Conservation (phyloP, 495 filamentous ascomycete species). For the Venustampulla echinocandica region DNA sequence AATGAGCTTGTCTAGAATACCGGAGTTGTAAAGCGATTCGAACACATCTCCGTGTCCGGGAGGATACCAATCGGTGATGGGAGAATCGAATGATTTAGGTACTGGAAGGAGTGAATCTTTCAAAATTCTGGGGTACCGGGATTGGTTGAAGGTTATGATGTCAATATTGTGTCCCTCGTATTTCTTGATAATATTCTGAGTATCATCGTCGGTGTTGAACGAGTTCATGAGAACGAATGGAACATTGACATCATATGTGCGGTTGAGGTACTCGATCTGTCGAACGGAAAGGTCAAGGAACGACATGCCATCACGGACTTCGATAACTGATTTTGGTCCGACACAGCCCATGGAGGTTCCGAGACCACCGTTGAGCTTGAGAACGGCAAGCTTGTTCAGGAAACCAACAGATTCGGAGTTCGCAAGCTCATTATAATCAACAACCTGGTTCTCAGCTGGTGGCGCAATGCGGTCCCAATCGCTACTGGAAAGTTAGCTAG, state of each 20-base stretch:
- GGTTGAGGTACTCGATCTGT: conserved; percentile 98
- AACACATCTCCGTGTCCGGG: conserved; percentile 99
- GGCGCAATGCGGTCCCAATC: conserved; percentile 96
- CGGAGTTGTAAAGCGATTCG: conserved; percentile 99
- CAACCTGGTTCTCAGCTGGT: conserved; percentile 82
- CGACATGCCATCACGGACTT: conserved; percentile 99
- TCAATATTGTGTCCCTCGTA: conserved; percentile 99
- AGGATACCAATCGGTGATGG: conserved; percentile 96
- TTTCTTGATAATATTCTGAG: conserved; percentile 99
- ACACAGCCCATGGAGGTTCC: conserved; percentile 99
- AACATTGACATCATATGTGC: conserved; percentile 93
- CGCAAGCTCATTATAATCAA: conserved; percentile 80
- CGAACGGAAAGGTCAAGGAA: conserved; percentile 98
- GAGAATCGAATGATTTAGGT: conserved; percentile 80
- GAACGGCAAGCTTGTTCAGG: conserved; percentile 93
- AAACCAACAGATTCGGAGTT: conserved; percentile 83
- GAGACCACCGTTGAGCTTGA: conserved; percentile 99
- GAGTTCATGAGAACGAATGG: conserved; percentile 99
- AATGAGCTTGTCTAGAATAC: conserved; percentile 92
- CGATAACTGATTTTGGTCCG: conserved; percentile 98
- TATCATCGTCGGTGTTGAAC: conserved; percentile 99
- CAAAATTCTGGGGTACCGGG: conserved; percentile 89
- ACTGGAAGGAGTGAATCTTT: conserved; percentile 97
- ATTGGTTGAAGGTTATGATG: conserved; percentile 99
- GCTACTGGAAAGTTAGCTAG: conserved; percentile 31